Evolutionary conservation across 805 yeast genomes (phyloP).

Genomic region (Cyberlindnera sargentensis): DNA sequence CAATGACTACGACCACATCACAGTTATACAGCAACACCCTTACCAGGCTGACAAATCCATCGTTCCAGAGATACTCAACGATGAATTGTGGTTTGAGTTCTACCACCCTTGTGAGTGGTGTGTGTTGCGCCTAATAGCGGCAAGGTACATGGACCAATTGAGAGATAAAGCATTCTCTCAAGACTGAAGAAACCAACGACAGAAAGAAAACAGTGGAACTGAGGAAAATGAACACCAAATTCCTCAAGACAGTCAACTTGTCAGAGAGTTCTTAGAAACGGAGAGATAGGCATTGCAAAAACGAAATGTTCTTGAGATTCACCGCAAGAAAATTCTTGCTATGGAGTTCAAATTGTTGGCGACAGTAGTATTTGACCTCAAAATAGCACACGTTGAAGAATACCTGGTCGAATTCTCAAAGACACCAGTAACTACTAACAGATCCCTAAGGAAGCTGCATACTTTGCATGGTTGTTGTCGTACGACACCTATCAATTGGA

Average conservation of each 20-base stretch:
- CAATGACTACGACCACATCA: slow-evolving; percentile 6
- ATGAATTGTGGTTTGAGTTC: slow-evolving; percentile 50
- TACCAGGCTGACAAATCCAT: neutral
- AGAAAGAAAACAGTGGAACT: slow-evolving; percentile 39
- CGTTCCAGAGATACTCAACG: slow-evolving; percentile 33
- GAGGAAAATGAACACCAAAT: slow-evolving; percentile 46
- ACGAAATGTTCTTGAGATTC: slow-evolving; percentile 38
- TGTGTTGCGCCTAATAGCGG: too few species aligned
- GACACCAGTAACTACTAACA: slow-evolving; percentile 28
- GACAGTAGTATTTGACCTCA: slow-evolving; percentile 71
- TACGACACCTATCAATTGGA: slow-evolving; percentile 70
- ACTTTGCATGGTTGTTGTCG: slow-evolving; percentile 67
- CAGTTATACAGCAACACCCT: slow-evolving; percentile 9
- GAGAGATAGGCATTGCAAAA: slow-evolving; percentile 22
- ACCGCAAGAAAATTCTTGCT: slow-evolving; percentile 47
- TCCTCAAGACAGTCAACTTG: slow-evolving; percentile 41
- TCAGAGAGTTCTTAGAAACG: slow-evolving; percentile 37
- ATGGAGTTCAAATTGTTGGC: slow-evolving; percentile 72
- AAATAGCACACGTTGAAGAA: slow-evolving; percentile 61
- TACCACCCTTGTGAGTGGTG: slow-evolving; percentile 40
- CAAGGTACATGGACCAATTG: slow-evolving; percentile 40
- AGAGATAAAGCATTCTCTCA: slow-evolving; percentile 8
- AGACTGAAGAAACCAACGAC: slow-evolving; percentile 14
- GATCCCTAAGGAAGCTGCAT: slow-evolving; percentile 36
- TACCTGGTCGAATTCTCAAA: slow-evolving; percentile 56